Evolutionary conservation across 2,329 filamentous ascomycete genomes (phyloP).

Genomic region (Paecilomyces sp.): DNA sequence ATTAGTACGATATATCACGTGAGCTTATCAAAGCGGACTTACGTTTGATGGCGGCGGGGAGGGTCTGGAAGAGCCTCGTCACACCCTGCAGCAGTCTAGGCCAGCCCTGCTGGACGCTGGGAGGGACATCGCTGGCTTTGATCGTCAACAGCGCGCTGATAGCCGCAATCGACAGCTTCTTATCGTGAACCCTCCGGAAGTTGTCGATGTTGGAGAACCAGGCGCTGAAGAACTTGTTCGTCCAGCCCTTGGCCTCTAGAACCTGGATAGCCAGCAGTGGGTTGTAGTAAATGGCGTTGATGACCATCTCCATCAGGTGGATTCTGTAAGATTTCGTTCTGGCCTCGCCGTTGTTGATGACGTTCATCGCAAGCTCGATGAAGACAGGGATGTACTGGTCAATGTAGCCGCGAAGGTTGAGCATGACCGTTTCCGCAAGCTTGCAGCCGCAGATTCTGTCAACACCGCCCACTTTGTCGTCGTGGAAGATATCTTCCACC

Average conservation of each 20-base stretch:
- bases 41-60: slow-evolving; percentile 83
- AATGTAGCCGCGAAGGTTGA: slow-evolving; percentile 81
- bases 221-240: slow-evolving; percentile 96
- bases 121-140: slow-evolving; percentile 71
- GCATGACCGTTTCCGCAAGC: slow-evolving; percentile 92
- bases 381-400: slow-evolving; percentile 86
- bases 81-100: slow-evolving; percentile 83
- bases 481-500: slow-evolving; percentile 90
- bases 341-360: slow-evolving; percentile 64
- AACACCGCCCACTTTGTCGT: slow-evolving; percentile 85
- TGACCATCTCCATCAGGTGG: slow-evolving; percentile 97
- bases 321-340: slow-evolving; percentile 92
- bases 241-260: slow-evolving; percentile 88
- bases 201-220: slow-evolving; percentile 96
- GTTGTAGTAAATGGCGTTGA: slow-evolving; percentile 98
- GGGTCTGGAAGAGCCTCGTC: slow-evolving; percentile 82
- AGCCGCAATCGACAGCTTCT: slow-evolving; percentile 94
- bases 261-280: slow-evolving; percentile 75
- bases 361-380: slow-evolving; percentile 78
- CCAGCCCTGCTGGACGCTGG: slow-evolving; percentile 94
- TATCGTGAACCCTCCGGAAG: slow-evolving; percentile 93
- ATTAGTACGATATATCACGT: slow-evolving; percentile 18
- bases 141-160: slow-evolving; percentile 81
- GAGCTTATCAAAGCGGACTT: slow-evolving; percentile 26
- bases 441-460: slow-evolving; percentile 97